Conservation (phyloP, 2,329 filamentous ascomycete genomes). For the Xylariaceae sp. region DNA sequence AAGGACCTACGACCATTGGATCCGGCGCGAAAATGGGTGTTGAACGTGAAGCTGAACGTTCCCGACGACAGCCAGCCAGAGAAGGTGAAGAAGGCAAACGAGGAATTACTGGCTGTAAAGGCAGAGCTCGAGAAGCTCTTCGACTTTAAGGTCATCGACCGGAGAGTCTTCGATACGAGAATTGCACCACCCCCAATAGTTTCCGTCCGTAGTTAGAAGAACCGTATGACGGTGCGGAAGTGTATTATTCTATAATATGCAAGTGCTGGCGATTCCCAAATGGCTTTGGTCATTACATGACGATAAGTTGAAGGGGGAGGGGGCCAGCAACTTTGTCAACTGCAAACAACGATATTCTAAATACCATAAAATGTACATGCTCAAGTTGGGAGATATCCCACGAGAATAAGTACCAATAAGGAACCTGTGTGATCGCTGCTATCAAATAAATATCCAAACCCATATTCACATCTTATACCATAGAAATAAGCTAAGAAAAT, state of each 20-base stretch:
- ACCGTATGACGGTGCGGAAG: neutral
- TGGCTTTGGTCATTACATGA: too few species aligned
- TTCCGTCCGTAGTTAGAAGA: constrained; percentile 3
- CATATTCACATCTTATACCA: too few species aligned
- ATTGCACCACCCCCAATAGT: constrained; percentile 30
- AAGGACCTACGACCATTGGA: constrained; percentile 52
- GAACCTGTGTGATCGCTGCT: too few species aligned
- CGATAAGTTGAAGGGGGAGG: too few species aligned
- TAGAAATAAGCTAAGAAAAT: too few species aligned
- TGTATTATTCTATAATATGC: neutral
- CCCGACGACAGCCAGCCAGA: constrained; percentile 60
- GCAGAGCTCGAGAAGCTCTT: constrained; percentile 82
- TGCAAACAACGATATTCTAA: too few species aligned
- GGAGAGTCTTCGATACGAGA: constrained; percentile 36
- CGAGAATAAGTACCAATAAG: too few species aligned
- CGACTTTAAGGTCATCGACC: constrained; percentile 77
- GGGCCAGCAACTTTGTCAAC: too few species aligned
- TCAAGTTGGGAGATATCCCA: too few species aligned
- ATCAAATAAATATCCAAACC: too few species aligned
- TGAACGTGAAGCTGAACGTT: constrained; percentile 57
- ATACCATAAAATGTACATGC: too few species aligned
- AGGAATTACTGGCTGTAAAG: constrained; percentile 53
- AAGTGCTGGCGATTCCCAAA: too few species aligned
- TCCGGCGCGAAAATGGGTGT: constrained; percentile 55
- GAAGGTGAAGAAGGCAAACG: constrained; percentile 57